These are phyloP conservation scores for Scutellaria minor DNA, from an alignment of 257 asterid species.

Conservation along the genomic window DNA sequence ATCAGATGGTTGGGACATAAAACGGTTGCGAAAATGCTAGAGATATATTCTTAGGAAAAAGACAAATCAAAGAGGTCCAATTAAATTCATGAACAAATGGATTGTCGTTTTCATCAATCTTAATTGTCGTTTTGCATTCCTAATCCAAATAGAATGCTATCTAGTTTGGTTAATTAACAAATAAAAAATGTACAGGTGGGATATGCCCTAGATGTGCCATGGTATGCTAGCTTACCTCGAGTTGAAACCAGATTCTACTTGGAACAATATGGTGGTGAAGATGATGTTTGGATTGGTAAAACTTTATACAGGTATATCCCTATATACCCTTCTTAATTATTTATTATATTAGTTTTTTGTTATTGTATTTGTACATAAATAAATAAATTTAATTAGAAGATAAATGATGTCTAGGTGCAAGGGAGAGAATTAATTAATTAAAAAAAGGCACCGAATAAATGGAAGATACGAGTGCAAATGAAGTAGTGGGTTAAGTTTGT, in stretches of 20 bases:
- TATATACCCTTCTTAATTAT: too few species aligned
- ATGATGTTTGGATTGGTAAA: conserved; percentile 98
- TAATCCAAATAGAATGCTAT: neutral
- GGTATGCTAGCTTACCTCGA: conserved; percentile 80
- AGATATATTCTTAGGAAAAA: neutral
- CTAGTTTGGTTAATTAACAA: neutral
- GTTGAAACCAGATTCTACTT: conserved; percentile 73
- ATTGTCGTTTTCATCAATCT: neutral
- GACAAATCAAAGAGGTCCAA: conserved; percentile 8
- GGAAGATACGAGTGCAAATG: too few species aligned
- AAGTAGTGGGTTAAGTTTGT: too few species aligned
- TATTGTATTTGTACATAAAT: neutral
- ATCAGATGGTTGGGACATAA: too few species aligned
- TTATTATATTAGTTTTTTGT: neutral
- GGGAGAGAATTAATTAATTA: too few species aligned
- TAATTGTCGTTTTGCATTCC: conserved; percentile 5
- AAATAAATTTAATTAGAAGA: too few species aligned
- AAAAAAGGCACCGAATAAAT: too few species aligned
- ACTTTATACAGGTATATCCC: conserved; percentile 70
- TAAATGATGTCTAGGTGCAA: too few species aligned
- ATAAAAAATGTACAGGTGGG: conserved; percentile 54
- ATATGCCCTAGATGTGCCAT: conserved; percentile 77
- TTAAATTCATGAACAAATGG: neutral
- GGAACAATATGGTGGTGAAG: conserved; percentile 83
- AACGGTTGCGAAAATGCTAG: neutral